Evolutionary conservation across 805 yeast genomes (phyloP), one percentile per base, ranked within the genome.

Genomic region (Kazachstania martiniae): DNA sequence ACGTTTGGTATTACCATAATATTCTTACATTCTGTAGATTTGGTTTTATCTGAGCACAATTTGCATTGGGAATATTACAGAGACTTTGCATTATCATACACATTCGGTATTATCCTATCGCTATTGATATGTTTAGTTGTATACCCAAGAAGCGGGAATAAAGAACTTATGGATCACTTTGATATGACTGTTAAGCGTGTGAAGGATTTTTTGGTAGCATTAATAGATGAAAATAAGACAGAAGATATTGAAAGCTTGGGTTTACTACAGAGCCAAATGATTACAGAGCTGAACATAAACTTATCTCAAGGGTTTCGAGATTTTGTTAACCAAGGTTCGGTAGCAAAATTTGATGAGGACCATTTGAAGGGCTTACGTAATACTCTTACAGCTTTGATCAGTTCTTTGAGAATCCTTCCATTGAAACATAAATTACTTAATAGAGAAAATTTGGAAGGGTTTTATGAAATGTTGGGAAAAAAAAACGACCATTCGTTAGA

Each of bases 71-170:
- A 41, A 17, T 32, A 50, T 34, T 48, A 46, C 31, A 58, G 68
- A 65, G 58, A 66, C 31, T 59, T 66, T 38, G 62, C 62, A 4
- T 53, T 68, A 6, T 70, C 74, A 0, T 66, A 63, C 36, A 36
- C 62, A 0, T 63, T 66, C 41, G 74, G 74, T 2, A 34, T 65
- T 3, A 21, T 61, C 12, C 31, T 65, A 1, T 58, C 68, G 0
- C 34, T 66, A 9, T 16, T 55, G 1, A 54, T 62, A 2, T 61
- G 65, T 26, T 23, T 58, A 4, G 3, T 47, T 4, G 40, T 65
- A 12, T 57, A 53, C 32, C 73, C 74, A 5, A 61, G 59, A 22
- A 39, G 58, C 22, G 69, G 71, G n/a, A 61, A 63, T 32, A 37
- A 47, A 10, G 50, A 48, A 26, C 33, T 63, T 9, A 43, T 56